These are phyloP conservation scores for Cutaneotrichosporon sp. DNA, from an alignment of 1,284 basidiomycete species.

Conservation along the genomic window DNA sequence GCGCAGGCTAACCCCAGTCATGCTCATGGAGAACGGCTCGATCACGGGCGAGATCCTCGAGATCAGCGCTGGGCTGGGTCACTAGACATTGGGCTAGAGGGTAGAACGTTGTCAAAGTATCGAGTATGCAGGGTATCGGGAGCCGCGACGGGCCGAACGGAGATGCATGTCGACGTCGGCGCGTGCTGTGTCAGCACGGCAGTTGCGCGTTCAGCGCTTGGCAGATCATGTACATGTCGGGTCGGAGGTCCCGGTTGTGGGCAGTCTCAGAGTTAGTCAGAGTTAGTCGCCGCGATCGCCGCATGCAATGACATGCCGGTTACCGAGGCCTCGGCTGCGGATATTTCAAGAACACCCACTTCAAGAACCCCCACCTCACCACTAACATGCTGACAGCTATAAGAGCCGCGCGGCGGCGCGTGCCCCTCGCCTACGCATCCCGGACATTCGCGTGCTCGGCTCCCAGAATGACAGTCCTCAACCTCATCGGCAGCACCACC, in stretches of 20 bases:
- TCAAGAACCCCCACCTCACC: neutral
- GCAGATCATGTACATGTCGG: no score
- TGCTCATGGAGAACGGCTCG: conserved; percentile 22
- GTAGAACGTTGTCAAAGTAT: neutral
- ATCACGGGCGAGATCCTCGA: conserved; percentile 24
- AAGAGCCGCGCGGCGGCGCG: neutral
- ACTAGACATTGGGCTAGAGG: neutral
- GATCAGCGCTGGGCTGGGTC: conserved; percentile 12
- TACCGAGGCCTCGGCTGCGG: neutral
- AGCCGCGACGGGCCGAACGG: no score
- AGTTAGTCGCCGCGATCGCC: no score
- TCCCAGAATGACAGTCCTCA: neutral
- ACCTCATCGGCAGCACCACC: conserved; percentile 4
- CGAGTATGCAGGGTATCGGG: neutral
- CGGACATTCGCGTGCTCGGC: neutral
- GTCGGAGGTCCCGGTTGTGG: neutral
- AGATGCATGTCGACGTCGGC: neutral
- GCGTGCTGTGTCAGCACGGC: no score
- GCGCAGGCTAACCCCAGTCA: conserved; percentile 16
- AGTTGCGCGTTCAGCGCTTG: no score
- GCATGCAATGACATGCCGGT: neutral
- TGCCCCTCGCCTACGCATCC: neutral
- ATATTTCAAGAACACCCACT: neutral
- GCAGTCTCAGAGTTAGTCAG: neutral
- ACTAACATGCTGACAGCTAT: neutral